Percentiles rank a stretch among this genome's conserved stretches.
Evolutionary conservation across 495 filamentous ascomycete species (phyloP).

Genomic region (Acidomyces sp.): DNA sequence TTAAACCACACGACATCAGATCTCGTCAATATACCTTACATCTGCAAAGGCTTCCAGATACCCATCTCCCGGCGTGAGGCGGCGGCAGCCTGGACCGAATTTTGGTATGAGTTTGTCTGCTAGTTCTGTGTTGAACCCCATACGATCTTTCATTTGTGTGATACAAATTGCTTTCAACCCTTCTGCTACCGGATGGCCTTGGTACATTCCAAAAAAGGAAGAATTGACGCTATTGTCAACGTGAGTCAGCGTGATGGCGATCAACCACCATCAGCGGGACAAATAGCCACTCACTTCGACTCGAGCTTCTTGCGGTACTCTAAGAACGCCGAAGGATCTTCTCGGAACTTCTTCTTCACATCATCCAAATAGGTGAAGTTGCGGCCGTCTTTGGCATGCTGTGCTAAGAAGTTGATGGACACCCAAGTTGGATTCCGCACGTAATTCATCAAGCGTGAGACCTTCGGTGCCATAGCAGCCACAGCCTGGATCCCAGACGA

Average conservation of each 20-base stretch:
- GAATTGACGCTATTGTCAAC: conserved; percentile 21
- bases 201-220: conserved; percentile 5
- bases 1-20: too few relatives aligned
- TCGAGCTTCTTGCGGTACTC: conserved; percentile 26
- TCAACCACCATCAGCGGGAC: too few relatives aligned
- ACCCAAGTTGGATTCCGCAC: conserved; percentile 29
- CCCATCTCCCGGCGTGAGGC: conserved; percentile 22
- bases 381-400: conserved; percentile 1
- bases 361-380: conserved; percentile 23
- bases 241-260: conserved; percentile 10
- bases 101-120: conserved; percentile 22
- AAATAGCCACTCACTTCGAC: too few relatives aligned
- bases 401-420: not conserved
- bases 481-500: conserved; percentile 27
- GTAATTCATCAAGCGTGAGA: conserved; percentile 22
- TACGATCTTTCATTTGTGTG: conserved; percentile 11
- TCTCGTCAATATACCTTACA: not conserved
- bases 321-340: conserved; percentile 26
- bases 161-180: too few relatives aligned
- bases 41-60: conserved; percentile 25
- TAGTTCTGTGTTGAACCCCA: conserved; percentile 16
- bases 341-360: conserved; percentile 26
- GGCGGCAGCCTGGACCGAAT: conserved; percentile 21
- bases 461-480: conserved; percentile 19
- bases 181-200: conserved; percentile 1